Evolutionary conservation across 371 early-diverging fungal species (phyloP).

Genomic region (Circinella umbellata): DNA sequence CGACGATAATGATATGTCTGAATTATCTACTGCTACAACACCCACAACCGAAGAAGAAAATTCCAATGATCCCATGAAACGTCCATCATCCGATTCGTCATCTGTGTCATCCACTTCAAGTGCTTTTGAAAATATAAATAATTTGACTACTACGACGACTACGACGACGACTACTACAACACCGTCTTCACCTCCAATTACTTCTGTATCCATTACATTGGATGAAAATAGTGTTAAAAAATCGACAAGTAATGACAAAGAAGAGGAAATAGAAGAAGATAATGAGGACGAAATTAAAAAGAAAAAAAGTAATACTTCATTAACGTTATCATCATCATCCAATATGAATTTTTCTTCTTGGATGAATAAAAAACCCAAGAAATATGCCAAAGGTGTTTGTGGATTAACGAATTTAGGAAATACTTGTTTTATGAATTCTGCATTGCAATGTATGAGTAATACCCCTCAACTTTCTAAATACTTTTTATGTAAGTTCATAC

Average conservation of each 20-base stretch:
- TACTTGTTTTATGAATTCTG: slow-evolving; percentile 90
- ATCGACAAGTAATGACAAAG: background rate
- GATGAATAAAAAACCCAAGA: slow-evolving; percentile 7
- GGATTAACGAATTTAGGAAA: slow-evolving; percentile 86
- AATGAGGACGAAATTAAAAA: background rate
- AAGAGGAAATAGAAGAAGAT: background rate
- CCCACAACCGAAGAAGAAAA: background rate
- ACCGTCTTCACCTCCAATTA: slow-evolving; percentile 11
- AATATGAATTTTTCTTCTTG: background rate
- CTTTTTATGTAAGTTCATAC: slow-evolving; percentile 40
- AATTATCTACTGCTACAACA: background rate
- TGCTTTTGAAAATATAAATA: slow-evolving; percentile 2
- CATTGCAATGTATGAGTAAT: slow-evolving; percentile 79
- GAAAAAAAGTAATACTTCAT: background rate
- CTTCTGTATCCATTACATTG: background rate
- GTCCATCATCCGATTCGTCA: slow-evolving; percentile 17
- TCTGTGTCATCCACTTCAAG: slow-evolving; percentile 7
- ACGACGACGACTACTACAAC: background rate
- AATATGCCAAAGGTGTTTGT: slow-evolving; percentile 45
- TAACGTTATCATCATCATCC: background rate
- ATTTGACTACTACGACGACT: background rate
- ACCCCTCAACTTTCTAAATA: slow-evolving; percentile 68
- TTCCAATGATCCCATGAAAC: background rate
- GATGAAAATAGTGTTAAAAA: background rate
- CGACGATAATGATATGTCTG: background rate